phyloP scores from a whole-genome alignment of 2,329 filamentous ascomycete genomes.

The Fusarium sp. region DNA sequence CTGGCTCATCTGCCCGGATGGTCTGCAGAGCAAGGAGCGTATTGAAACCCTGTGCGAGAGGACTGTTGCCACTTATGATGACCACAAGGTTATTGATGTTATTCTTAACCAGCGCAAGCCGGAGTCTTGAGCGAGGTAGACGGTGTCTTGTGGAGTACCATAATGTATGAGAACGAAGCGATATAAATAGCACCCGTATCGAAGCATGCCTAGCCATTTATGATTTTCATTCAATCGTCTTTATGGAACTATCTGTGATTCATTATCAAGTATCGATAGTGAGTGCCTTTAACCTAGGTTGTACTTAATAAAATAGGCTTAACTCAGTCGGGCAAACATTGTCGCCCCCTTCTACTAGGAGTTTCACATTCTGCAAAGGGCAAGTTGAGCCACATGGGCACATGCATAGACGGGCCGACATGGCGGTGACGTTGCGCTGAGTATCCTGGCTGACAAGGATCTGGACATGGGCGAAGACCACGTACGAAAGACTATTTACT shows the following conservation, averaged over 20 bases:
- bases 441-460: background rate
- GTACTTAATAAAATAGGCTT: background rate
- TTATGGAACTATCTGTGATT: background rate
- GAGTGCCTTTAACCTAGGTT: background rate
- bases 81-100: slow-evolving; percentile 52
- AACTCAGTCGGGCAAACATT: background rate
- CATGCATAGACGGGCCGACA: background rate
- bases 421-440: background rate
- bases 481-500: background rate
- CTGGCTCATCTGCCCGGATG: slow-evolving; percentile 41
- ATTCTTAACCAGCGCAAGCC: slow-evolving; percentile 24
- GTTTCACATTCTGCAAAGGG: background rate
- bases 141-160: background rate
- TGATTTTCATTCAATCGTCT: background rate
- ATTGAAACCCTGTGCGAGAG: slow-evolving; percentile 49
- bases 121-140: background rate
- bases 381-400: background rate
- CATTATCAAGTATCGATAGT: background rate
- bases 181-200: background rate
- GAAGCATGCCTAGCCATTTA: background rate
- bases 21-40: slow-evolving; percentile 50
- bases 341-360: background rate
- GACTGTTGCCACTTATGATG: slow-evolving; percentile 50
- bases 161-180: background rate
- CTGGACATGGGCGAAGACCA: background rate